A percentile compares a stretch with the other conserved stretches of the same genome.
Evolutionary conservation across 768 basidiomycete species (phyloP).

Genomic region (Suillus spraguei): DNA sequence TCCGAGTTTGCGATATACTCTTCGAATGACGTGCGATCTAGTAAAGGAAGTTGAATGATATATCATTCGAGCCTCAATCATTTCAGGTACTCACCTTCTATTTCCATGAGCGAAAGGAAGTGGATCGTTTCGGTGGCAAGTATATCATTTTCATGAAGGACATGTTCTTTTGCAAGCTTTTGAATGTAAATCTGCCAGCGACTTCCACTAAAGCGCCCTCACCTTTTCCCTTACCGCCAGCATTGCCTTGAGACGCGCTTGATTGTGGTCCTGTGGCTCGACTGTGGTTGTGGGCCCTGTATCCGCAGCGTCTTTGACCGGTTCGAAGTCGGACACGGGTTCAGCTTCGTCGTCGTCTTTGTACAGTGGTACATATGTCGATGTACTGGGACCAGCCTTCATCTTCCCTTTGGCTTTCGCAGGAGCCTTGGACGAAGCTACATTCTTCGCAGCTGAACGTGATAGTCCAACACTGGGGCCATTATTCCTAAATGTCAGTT

Average conservation of each 20-base stretch:
- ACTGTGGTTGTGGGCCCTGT: neutral
- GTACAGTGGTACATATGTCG: constrained; percentile 21
- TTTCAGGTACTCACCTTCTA: neutral
- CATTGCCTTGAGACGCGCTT: constrained; percentile 1
- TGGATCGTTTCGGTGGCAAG: constrained; percentile 1
- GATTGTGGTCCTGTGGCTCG: constrained; percentile 5
- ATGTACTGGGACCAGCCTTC: constrained; percentile 9
- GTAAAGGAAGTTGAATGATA: neutral
- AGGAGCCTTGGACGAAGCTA: constrained; percentile 7
- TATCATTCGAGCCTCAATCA: neutral
- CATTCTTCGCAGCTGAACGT: constrained; percentile 16
- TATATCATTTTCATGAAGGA: neutral
- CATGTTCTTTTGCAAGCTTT: constrained; percentile 7
- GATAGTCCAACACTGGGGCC: constrained; percentile 16
- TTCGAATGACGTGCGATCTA: neutral
- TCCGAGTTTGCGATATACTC: neutral
- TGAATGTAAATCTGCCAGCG: neutral
- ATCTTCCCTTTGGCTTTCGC: constrained; percentile 26
- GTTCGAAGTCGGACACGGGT: constrained; percentile 23
- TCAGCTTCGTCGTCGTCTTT: constrained; percentile 29
- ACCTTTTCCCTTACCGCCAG: constrained; percentile 1
- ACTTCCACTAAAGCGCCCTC: neutral
- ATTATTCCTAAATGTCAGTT: constrained; percentile 31
- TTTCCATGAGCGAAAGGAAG: constrained; percentile 3
- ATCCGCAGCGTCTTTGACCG: constrained; percentile 17